Evolutionary conservation across 768 basidiomycete genomes (phyloP).

Genomic region (Naganishia kalamii): DNA sequence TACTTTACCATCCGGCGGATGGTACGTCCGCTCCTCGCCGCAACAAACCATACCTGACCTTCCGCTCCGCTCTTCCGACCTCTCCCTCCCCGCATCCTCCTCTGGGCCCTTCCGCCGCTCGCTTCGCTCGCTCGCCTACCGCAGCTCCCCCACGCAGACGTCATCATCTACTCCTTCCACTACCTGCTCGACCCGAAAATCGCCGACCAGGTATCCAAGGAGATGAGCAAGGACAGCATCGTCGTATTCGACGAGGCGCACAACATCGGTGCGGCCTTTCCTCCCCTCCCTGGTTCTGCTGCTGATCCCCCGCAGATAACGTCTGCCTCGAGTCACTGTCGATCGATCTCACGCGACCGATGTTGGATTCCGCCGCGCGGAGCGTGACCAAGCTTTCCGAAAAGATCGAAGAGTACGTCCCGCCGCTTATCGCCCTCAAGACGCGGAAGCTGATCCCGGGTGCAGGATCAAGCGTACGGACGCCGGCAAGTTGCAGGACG

Average conservation of each 20-base stretch:
- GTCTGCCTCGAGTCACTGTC: constrained; percentile 98
- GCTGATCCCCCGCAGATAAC: constrained; percentile 58
- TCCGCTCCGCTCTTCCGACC: neutral
- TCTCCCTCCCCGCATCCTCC: too few species aligned
- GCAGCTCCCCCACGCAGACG: constrained; percentile 89
- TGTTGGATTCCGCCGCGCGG: constrained; percentile 88
- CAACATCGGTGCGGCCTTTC: constrained; percentile 70
- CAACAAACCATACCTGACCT: neutral
- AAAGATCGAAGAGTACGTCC: constrained; percentile 83
- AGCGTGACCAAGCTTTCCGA: constrained; percentile 80
- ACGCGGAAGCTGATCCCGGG: neutral
- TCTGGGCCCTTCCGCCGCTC: neutral
- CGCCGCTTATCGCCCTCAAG: neutral
- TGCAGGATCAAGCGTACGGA: constrained; percentile 86
- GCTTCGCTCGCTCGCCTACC: neutral
- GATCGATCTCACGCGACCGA: constrained; percentile 92
- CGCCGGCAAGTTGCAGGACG: constrained; percentile 87
- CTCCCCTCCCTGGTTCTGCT: neutral
- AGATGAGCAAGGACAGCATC: constrained; percentile 93
- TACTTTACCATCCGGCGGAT: constrained; percentile 94
- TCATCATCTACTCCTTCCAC: constrained; percentile 98
- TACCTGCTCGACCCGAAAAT: constrained; percentile 98
- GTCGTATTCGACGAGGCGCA: constrained; percentile 99
- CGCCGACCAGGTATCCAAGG: constrained; percentile 96
- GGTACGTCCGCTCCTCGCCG: constrained; percentile 54